These are phyloP conservation scores for Monosporascus cannonballus DNA, from an alignment of 2,329 filamentous ascomycete species.

Conservation along the genomic window DNA sequence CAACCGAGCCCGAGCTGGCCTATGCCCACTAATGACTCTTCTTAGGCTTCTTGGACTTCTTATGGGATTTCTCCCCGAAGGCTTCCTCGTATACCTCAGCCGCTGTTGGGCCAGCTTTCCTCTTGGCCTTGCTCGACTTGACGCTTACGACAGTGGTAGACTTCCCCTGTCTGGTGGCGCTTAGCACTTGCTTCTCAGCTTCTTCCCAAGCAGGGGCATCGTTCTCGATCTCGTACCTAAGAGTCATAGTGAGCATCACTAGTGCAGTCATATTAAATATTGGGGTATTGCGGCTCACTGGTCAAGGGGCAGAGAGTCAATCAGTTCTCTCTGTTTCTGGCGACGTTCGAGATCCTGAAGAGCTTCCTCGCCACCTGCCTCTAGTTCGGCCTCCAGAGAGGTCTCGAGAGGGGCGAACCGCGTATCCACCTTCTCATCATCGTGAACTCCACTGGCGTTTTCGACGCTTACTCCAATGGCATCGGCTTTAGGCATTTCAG, in stretches of 20 bases:
- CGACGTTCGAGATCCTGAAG: constrained; percentile 54
- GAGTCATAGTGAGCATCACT: constrained; percentile 4
- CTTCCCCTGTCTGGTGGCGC: constrained; percentile 47
- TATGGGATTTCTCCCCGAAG: constrained; percentile 44
- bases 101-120: constrained; percentile 59
- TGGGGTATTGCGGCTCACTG: constrained; percentile 51
- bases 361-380: constrained; percentile 74
- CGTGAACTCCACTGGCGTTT: constrained; percentile 58
- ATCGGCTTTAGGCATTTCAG: constrained; percentile 54
- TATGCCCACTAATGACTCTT: constrained; percentile 28
- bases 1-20: neutral
- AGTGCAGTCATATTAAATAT: neutral
- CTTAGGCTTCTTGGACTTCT: constrained; percentile 47
- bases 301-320: constrained; percentile 84
- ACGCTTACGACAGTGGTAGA: constrained; percentile 68
- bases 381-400: constrained; percentile 75
- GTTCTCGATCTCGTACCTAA: constrained; percentile 59
- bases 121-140: constrained; percentile 70
- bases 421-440: constrained; percentile 60
- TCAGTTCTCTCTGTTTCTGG: constrained; percentile 79
- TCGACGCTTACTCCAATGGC: constrained; percentile 52
- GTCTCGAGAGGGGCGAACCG: constrained; percentile 66
- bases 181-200: constrained; percentile 69
- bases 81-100: constrained; percentile 58
- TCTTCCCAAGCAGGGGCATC: constrained; percentile 58